Evolutionary conservation across 768 basidiomycete genomes (phyloP), one percentile per base, ranked within the genome.

Genomic region (Collybia sordida): DNA sequence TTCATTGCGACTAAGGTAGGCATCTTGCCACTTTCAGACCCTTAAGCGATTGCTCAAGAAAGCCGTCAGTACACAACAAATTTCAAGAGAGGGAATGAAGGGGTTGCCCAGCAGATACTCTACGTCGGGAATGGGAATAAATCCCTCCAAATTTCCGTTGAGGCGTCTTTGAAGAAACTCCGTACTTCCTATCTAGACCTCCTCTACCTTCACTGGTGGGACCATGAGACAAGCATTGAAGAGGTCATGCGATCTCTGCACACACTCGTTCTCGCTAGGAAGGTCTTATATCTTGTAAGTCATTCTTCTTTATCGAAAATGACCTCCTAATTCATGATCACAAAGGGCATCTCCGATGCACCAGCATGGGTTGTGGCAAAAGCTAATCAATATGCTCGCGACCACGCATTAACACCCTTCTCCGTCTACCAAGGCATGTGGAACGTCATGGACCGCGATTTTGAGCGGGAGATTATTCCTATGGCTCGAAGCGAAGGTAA

Each of bases 171-270:
- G 51, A 72, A 73, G 64, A 77, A 75, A 54, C 67, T 81, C 1
- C 62, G 72, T 24, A 78, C 74, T 0, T 57, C 60, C 4, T 78
- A 77, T 48, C 72, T 79, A 52, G 79, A 82, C 52, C 56, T 80
- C 36, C 59, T 77, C 7, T 78, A 77, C 54, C 42, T 76, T 3
- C 73, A 78, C 50, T 74, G 67, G 65, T 80, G 80, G 80, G 81
- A 83, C 58, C 81, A 67, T 52, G 62, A 69, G 9, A 79, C 78
- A 7, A 67, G 69, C 14, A 68, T 85, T 41, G 73, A 78, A 54
- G 83, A 86, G 62, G 62, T 84, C 25, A 82, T 85, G 80, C 70
- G 74, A 40, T 62, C 67, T 4, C 64, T 86, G 6, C 78, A 85
- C 55, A 69, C 69, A 18, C 70, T 85, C 34, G 77, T 85, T 42